Evolutionary conservation across 2,329 filamentous ascomycete species (phyloP).

Genomic region (Thermoascus crustaceus): DNA sequence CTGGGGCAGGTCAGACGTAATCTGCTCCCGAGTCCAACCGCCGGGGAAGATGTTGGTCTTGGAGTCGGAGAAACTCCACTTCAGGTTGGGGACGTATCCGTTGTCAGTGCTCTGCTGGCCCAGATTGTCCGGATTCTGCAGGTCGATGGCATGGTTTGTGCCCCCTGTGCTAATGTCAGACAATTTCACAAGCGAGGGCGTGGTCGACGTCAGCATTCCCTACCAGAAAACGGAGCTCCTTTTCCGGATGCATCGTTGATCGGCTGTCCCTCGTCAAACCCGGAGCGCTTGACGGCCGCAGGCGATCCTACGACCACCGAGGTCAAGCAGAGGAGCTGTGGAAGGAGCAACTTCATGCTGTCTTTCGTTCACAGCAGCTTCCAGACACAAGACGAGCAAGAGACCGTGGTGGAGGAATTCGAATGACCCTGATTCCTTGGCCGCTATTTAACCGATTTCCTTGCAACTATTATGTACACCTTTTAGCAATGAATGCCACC

Average conservation of each 20-base stretch:
- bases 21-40: constrained; percentile 59
- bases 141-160: constrained; percentile 54
- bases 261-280: constrained; percentile 48
- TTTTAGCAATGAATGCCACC: too few species aligned
- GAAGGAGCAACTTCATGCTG: background rate
- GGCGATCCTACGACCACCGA: constrained; percentile 12
- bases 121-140: constrained; percentile 57
- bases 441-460: constrained; percentile 1
- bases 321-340: constrained; percentile 5
- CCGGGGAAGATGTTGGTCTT: constrained; percentile 55
- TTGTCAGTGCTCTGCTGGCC: constrained; percentile 54
- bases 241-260: constrained; percentile 48
- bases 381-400: background rate
- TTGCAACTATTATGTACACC: too few species aligned
- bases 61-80: constrained; percentile 62
- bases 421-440: too few species aligned
- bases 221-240: constrained; percentile 52
- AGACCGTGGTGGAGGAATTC: background rate
- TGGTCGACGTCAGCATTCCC: constrained; percentile 6
- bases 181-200: background rate
- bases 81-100: constrained; percentile 58
- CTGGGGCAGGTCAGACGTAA: constrained; percentile 57
- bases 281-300: constrained; percentile 15
- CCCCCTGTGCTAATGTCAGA: constrained; percentile 41
- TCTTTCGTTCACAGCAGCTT: background rate